Evolutionary conservation across 2,329 filamentous ascomycete genomes (phyloP), one percentile per base, ranked within the genome.

Genomic region (Cladosporium sp.): DNA sequence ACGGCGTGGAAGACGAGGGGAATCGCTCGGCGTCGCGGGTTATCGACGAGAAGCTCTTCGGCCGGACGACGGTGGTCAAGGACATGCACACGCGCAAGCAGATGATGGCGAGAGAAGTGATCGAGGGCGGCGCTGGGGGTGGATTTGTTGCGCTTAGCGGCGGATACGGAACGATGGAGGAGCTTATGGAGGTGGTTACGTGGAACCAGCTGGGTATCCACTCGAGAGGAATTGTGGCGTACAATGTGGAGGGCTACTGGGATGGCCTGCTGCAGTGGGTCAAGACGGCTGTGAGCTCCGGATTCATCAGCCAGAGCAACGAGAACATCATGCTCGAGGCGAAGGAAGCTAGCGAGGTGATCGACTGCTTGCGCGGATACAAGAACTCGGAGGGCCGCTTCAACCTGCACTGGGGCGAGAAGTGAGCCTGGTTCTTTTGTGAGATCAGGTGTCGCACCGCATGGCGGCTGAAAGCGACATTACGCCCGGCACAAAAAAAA

Each of bases 121-220:
- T 96, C 28, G 85, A 87, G 24, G 92, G 92, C 30, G 93, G 91
- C 0, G 88, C 89, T 0, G 94, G 94, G 0, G 90, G 88, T 66
- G 94, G 94, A 14, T 99, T 99, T 80, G 88, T 99, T 49, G 93
- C 93, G 32, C 82, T 99, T 67, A 88, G 87, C 65, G 94, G 94
- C 52, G 95, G 95, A 0, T 99, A 94, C 78, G 95, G 95, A 24
- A 99, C 95, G 2, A 86, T 98, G 77, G 95, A 99, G 82, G 95
- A 99, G 84, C 85, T 99, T 76, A 93, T 97, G 79, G 92, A 96
- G 81, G 88, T 92, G 2, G 89, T 88, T 30, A 96, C 92, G 12
- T 99, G 95, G 76, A 98, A 97, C 79, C 95, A 98, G 81, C 81
- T 99, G 59, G 94, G 95, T 0, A 98, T 99, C 71, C 95, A 98